Conservation (phyloP, 768 basidiomycete species). For the Fomitopsis pulvina region DNA sequence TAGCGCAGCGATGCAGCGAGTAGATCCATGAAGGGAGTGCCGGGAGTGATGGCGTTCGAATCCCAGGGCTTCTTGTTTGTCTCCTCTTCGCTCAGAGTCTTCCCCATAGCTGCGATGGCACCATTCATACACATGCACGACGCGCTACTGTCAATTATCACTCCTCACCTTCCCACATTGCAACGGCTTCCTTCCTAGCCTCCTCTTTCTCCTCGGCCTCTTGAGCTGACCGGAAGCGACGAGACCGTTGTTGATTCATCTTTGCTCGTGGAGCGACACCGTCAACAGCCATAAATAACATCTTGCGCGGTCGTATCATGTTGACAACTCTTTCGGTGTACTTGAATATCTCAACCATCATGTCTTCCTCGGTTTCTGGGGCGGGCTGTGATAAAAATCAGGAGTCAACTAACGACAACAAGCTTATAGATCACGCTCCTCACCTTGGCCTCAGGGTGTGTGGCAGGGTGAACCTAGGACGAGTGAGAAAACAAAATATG, state of each 20-base stretch:
- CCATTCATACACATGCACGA: not conserved
- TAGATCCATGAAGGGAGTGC: constrained; percentile 96
- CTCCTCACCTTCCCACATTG: constrained; percentile 76
- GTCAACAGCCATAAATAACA: constrained; percentile 98
- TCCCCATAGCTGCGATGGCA: constrained; percentile 78
- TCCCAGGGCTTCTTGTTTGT: constrained; percentile 89
- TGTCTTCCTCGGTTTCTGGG: constrained; percentile 96
- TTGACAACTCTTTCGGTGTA: constrained; percentile 97
- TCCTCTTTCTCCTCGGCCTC: constrained; percentile 94
- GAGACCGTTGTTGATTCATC: constrained; percentile 99
- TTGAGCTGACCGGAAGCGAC: constrained; percentile 91
- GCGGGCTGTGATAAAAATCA: constrained; percentile 30
- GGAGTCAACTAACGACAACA: not conserved
- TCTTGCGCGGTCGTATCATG: constrained; percentile 91
- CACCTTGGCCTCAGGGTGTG: constrained; percentile 95
- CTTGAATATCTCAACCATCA: constrained; percentile 97
- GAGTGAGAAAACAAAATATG: not conserved
- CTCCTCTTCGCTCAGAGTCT: constrained; percentile 73
- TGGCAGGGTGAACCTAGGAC: constrained; percentile 93
- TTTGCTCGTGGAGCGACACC: constrained; percentile 98
- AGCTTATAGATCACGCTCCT: constrained; percentile 10
- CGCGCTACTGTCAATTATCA: not conserved
- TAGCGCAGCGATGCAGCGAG: constrained; percentile 85
- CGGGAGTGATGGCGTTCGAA: constrained; percentile 97
- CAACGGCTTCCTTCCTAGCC: constrained; percentile 74